These are phyloP conservation scores for Magnaporthales sp. DNA, from an alignment of 2,329 filamentous ascomycete species.

Conservation along the genomic window DNA sequence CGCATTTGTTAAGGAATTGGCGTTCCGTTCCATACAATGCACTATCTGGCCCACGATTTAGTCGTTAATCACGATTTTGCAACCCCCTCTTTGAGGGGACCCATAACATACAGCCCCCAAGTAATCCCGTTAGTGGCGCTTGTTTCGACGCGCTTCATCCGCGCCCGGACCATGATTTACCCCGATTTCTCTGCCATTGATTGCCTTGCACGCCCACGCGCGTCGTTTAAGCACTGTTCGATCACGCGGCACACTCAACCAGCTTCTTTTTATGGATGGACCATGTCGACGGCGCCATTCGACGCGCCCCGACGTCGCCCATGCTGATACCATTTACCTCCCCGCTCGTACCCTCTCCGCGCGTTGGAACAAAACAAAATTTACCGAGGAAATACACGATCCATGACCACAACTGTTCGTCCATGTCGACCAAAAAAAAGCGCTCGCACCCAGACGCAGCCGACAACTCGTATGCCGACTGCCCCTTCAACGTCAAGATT, in stretches of 20 bases:
- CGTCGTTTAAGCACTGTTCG: not conserved
- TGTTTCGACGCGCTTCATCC: not conserved
- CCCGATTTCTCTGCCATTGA: not conserved
- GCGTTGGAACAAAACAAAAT: not conserved
- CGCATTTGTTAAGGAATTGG: too few relatives aligned
- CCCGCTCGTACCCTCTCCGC: not conserved
- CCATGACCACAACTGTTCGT: not conserved
- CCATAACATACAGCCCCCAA: too few relatives aligned
- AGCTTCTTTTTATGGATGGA: not conserved
- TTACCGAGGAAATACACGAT: not conserved
- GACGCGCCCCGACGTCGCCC: not conserved
- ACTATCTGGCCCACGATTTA: too few relatives aligned
- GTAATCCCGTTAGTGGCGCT: not conserved
- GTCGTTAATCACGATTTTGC: too few relatives aligned
- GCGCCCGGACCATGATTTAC: not conserved
- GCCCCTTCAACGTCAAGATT: slow-evolving; percentile 39
- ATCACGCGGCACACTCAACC: not conserved
- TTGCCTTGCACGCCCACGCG: not conserved
- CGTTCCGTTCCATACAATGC: too few relatives aligned
- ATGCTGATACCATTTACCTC: not conserved
- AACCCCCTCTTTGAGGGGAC: too few relatives aligned
- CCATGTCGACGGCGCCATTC: not conserved
- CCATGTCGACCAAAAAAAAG: slow-evolving; percentile 31
- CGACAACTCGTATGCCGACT: slow-evolving; percentile 46
- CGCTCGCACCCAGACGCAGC: slow-evolving; percentile 35